Base-by-base conservation (phyloP, 306 rosid genomes). In the Sphenostylis stenocarpa region DNA sequence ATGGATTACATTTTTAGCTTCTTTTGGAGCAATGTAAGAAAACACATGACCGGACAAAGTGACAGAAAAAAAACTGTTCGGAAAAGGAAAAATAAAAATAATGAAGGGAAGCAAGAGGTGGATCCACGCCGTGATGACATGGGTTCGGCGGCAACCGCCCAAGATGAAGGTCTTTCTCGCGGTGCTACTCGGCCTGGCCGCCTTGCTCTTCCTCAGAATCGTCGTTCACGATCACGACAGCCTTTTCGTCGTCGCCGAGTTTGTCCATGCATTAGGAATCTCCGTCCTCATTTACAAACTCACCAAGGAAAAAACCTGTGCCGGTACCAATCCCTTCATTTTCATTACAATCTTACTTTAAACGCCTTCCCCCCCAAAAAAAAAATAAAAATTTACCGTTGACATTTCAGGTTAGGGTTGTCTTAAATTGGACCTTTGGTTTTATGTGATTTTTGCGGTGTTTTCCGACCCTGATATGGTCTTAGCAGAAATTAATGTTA, bases 101-200 rank as follows among this genome's bases (percentile, higher is more conserved):
- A 88, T 89, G 91, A 89, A 83, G 85, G 82, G 72, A 67, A 72
- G 79, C 28, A 91, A 67, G 67, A 83, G 75, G 43, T 66, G 87
- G 48, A 86, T 89, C 83, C 87, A 84, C 31, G 82, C 86, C n/a
- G 61, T 91, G 0, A 64, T 87, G 16, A 72, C 84, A 67, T 91
- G 93, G 96, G 58, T 86, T 49, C 81, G 90, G 4, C 86, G 86
- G 68, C 93, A 88, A 70, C 93, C 96, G 6, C 96, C 93, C 7
- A 88, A 82, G 82, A 74, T 80, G 51, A 91, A 85, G 84, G 91
- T 75, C 14, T 85, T 91, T 76, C 74, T 91, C 3, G 91, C 84
- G 2, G 76, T 85, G 19, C 62, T 79, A 41, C 77, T 80, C 1
- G 86, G 81, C 17, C 41, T 91, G 9, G 24, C 52, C 2, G 86